Evolutionary conservation across 2,329 filamentous ascomycete species (phyloP).

Genomic region (Beauveria scarabaeidicola): DNA sequence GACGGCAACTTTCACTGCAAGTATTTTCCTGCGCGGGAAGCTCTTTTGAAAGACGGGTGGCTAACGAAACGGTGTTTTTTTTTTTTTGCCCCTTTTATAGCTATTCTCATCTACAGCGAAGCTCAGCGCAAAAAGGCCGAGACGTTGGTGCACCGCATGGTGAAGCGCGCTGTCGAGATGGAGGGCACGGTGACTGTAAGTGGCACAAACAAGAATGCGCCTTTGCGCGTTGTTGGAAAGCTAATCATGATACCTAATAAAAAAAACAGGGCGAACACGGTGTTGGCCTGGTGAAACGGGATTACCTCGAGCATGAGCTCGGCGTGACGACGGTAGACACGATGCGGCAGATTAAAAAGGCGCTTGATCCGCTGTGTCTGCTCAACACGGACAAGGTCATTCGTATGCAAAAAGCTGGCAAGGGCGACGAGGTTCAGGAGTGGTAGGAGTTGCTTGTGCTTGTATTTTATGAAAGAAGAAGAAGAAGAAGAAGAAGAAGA

Average conservation of each 20-base stretch:
- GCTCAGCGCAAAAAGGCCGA: conserved; percentile 58
- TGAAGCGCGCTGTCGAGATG: conserved; percentile 75
- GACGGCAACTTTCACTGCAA: conserved; percentile 69
- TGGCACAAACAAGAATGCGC: background rate
- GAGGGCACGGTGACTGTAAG: conserved; percentile 71
- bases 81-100: conserved; percentile 19
- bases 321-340: conserved; percentile 66
- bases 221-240: background rate
- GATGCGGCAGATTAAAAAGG: conserved; percentile 79
- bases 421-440: conserved; percentile 32
- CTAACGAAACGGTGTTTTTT: conserved; percentile 11
- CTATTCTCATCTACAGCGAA: conserved; percentile 55
- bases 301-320: conserved; percentile 72
- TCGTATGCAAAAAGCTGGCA: conserved; percentile 43
- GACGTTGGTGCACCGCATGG: conserved; percentile 70
- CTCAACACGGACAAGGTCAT: conserved; percentile 64
- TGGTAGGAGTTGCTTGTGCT: conserved; percentile 25
- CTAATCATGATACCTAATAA: conserved; percentile 6
- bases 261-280: conserved; percentile 71
- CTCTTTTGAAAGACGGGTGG: conserved; percentile 3
- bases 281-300: conserved; percentile 74
- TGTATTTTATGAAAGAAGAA: no score
- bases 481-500: background rate
- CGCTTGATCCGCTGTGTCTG: conserved; percentile 66
- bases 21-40: conserved; percentile 14